These are phyloP conservation scores for Cyberlindnera amylophila DNA, from an alignment of 805 yeast genomes.

Conservation along the genomic window DNA sequence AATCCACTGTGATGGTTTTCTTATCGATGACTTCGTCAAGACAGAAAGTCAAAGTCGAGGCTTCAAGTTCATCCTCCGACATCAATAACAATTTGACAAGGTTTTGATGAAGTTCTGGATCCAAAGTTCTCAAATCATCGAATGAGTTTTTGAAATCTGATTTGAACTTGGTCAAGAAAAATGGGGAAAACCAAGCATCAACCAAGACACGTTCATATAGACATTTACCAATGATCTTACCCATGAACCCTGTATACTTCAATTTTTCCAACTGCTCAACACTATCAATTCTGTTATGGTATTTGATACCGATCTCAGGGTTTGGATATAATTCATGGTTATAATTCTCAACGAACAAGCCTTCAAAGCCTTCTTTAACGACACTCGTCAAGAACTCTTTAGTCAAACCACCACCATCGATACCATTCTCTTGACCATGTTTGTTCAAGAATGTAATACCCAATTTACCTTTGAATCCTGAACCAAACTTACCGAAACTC, in stretches of 20 bases:
- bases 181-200: slow-evolving; percentile 82
- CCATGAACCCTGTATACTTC: slow-evolving; percentile 55
- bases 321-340: slow-evolving; percentile 73
- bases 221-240: slow-evolving; percentile 85
- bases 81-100: slow-evolving; percentile 59
- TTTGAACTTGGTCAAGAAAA: slow-evolving; percentile 59
- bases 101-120: slow-evolving; percentile 59
- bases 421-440: slow-evolving; percentile 81
- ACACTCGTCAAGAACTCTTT: slow-evolving; percentile 83
- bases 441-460: slow-evolving; percentile 67
- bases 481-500: slow-evolving; percentile 50
- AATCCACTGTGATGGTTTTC: slow-evolving; percentile 44
- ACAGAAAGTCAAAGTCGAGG: slow-evolving; percentile 61
- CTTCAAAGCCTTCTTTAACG: slow-evolving; percentile 59
- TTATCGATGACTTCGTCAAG: slow-evolving; percentile 44
- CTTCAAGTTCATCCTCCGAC: slow-evolving; percentile 50
- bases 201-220: slow-evolving; percentile 77
- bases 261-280: slow-evolving; percentile 29
- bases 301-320: slow-evolving; percentile 44
- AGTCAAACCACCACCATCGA: slow-evolving; percentile 96
- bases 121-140: slow-evolving; percentile 75
- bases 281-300: slow-evolving; percentile 31
- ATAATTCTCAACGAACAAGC: slow-evolving; percentile 40
- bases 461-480: slow-evolving; percentile 53
- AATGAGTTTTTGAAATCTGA: slow-evolving; percentile 53